phyloP scores from a whole-genome alignment of 148 eudicot genomes.

The Rhododendron ferrugineum region DNA sequence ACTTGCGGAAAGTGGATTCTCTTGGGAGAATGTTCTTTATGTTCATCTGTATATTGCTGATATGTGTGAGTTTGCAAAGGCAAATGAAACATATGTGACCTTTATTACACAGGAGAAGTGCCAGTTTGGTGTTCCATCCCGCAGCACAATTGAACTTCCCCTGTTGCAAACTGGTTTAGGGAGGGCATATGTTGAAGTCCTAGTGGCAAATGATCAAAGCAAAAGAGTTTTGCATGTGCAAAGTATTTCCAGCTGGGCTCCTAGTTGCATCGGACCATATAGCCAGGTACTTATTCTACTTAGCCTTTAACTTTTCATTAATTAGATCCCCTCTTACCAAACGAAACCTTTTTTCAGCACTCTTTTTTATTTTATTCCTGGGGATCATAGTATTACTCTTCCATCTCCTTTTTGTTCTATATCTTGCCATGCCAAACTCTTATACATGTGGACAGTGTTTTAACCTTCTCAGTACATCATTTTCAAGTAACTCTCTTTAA shows the following conservation, averaged over 20 bases:
- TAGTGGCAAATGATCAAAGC: slow-evolving; percentile 63
- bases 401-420: background rate
- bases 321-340: background rate
- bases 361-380: background rate
- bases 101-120: slow-evolving; percentile 91
- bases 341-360: background rate
- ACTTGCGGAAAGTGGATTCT: slow-evolving; percentile 46
- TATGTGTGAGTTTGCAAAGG: slow-evolving; percentile 69
- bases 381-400: background rate
- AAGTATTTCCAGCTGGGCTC: slow-evolving; percentile 97
- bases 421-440: background rate
- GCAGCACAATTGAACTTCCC: slow-evolving; percentile 90
- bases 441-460: background rate
- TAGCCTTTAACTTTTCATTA: background rate
- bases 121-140: slow-evolving; percentile 90
- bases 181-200: slow-evolving; percentile 70
- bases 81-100: slow-evolving; percentile 83
- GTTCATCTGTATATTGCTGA: slow-evolving; percentile 80
- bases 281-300: slow-evolving; percentile 63
- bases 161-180: slow-evolving; percentile 66
- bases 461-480: background rate
- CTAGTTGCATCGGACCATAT: slow-evolving; percentile 96
- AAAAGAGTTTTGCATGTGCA: slow-evolving; percentile 96
- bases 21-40: slow-evolving; percentile 82
- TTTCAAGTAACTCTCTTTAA: background rate